phyloP scores from a whole-genome alignment of 306 rosid genomes.

The Styphnolobium japonicum region DNA sequence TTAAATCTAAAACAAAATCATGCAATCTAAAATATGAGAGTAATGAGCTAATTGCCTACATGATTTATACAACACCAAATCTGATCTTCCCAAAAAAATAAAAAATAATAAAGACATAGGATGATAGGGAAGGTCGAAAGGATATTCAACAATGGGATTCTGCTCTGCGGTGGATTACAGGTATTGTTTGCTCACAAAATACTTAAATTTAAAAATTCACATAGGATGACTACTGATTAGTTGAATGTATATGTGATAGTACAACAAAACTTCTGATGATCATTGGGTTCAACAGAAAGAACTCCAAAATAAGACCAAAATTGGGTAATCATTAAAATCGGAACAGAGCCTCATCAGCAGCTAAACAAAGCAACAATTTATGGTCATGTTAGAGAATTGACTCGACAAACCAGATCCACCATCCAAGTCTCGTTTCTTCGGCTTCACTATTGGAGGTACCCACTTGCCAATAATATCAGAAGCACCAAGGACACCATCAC shows the following conservation, averaged over 20 bases:
- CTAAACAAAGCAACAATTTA: conserved; percentile 43
- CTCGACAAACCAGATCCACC: conserved; percentile 56
- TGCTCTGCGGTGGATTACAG: background rate
- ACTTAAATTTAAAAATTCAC: background rate
- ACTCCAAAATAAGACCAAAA: conserved; percentile 6
- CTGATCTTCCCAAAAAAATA: too few species aligned
- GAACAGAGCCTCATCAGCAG: background rate
- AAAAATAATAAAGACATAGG: too few species aligned
- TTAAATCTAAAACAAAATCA: too few species aligned
- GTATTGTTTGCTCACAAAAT: background rate
- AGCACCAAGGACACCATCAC: background rate
- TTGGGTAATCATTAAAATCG: background rate
- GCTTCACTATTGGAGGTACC: conserved; percentile 51
- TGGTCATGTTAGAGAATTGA: conserved; percentile 58
- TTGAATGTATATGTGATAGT: background rate
- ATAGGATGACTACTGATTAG: background rate
- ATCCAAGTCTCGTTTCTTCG: conserved; percentile 34
- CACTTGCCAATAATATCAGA: conserved; percentile 19
- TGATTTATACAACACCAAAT: too few species aligned
- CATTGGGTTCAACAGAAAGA: background rate
- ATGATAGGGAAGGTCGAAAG: background rate
- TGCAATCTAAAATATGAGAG: too few species aligned
- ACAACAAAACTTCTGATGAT: background rate
- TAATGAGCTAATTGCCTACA: too few species aligned
- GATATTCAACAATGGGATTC: background rate